A percentile compares a stretch with the other conserved stretches of the same genome.
phyloP scores from a whole-genome alignment of 1,284 basidiomycete species.

The Ustilago nuda region DNA sequence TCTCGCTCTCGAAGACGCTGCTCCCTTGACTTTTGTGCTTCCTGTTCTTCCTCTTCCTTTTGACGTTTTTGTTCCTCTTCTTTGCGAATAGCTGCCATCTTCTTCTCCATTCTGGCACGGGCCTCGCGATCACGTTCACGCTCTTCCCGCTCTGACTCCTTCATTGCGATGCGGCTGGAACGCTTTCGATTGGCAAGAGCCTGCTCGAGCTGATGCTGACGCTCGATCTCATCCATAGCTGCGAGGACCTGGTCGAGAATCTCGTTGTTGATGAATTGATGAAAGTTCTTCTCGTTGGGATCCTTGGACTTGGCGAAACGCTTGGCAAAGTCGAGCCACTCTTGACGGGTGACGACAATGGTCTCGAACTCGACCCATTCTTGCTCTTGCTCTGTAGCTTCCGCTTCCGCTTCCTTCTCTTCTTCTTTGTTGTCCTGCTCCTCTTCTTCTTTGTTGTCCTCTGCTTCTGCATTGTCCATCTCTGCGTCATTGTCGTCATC shows the following conservation, averaged over 20 bases:
- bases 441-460: conserved; percentile 52
- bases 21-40: conserved; percentile 70
- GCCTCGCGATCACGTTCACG: conserved; percentile 69
- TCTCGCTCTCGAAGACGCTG: conserved; percentile 70
- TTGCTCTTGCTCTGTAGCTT: conserved; percentile 42
- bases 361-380: conserved; percentile 69
- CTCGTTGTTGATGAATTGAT: conserved; percentile 76
- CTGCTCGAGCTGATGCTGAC: conserved; percentile 74
- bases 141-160: conserved; percentile 75
- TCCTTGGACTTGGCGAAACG: conserved; percentile 81
- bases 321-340: conserved; percentile 78
- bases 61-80: conserved; percentile 74
- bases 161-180: conserved; percentile 80
- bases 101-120: conserved; percentile 70
- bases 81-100: conserved; percentile 72
- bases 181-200: conserved; percentile 82
- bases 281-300: conserved; percentile 81
- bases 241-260: conserved; percentile 77
- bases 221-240: conserved; percentile 70
- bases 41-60: conserved; percentile 70
- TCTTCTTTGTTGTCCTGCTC: conserved; percentile 53
- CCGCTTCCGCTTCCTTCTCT: conserved; percentile 44
- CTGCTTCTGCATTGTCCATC: conserved; percentile 39
- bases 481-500: conserved; percentile 15
- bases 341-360: conserved; percentile 78